phyloP scores from a whole-genome alignment of 2,329 filamentous ascomycete genomes.

The Trichophyton rubrum region DNA sequence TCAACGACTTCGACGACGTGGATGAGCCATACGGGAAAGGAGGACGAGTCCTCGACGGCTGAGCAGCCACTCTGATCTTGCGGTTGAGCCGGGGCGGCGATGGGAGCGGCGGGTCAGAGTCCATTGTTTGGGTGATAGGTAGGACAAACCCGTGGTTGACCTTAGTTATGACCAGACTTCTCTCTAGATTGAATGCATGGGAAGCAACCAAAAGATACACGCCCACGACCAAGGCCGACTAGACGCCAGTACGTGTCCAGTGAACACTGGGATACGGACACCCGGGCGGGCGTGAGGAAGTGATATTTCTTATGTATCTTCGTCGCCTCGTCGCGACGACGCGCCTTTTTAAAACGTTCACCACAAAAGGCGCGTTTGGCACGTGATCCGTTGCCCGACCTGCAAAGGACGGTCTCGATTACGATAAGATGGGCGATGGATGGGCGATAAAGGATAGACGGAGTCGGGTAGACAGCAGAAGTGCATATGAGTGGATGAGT shows the following conservation, averaged over 20 bases:
- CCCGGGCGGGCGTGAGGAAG: not conserved
- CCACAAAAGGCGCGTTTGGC: not conserved
- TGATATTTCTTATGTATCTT: not conserved
- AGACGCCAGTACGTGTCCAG: not conserved
- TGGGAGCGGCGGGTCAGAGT: conserved; percentile 27
- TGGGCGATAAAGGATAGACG: too few species aligned
- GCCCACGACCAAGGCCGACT: not conserved
- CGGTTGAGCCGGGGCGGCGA: conserved; percentile 17
- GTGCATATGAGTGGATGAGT: too few species aligned
- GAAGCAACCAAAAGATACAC: not conserved
- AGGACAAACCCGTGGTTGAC: too few species aligned
- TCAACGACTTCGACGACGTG: conserved; percentile 13
- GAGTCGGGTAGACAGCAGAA: too few species aligned
- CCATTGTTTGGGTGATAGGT: conserved; percentile 18
- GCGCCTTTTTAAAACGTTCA: not conserved
- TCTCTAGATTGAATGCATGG: not conserved
- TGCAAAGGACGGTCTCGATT: not conserved
- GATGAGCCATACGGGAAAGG: conserved; percentile 15
- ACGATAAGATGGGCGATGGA: too few species aligned
- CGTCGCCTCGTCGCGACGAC: conserved; percentile 6
- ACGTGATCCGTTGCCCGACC: not conserved
- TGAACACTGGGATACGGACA: not conserved
- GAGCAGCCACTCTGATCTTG: not conserved
- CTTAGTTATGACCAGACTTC: not conserved
- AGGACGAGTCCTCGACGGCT: conserved; percentile 7